Evolutionary conservation across 495 filamentous ascomycete genomes (phyloP).

Genomic region (Daldinia vernicosa): DNA sequence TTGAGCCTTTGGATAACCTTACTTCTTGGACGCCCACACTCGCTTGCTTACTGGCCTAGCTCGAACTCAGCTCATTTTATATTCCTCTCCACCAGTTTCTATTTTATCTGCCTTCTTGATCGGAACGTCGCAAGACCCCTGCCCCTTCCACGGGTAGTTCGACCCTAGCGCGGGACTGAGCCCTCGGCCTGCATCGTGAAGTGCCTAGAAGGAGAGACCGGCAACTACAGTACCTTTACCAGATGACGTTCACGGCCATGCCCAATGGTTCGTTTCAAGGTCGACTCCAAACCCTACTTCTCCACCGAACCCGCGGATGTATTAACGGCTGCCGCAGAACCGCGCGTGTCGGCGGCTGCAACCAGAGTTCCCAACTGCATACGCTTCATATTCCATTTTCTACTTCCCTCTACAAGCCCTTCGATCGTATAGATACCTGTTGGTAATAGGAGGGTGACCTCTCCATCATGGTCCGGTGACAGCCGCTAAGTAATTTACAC

Average conservation of each 20-base stretch:
- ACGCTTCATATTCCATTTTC: conserved; percentile 27
- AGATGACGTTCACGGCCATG: conserved; percentile 27
- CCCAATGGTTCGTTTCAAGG: conserved; percentile 34
- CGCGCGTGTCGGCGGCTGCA: conserved; percentile 31
- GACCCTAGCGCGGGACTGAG: conserved; percentile 34
- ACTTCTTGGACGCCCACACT: conserved; percentile 18
- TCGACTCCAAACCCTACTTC: conserved; percentile 33
- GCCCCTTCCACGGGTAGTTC: conserved; percentile 25
- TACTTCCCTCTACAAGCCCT: conserved; percentile 22
- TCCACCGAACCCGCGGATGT: conserved; percentile 25
- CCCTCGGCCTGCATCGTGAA: conserved; percentile 27
- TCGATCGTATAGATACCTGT: conserved; percentile 23
- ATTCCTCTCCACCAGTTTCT: conserved; percentile 32
- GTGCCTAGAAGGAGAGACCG: conserved; percentile 10
- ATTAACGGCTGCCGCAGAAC: conserved; percentile 27
- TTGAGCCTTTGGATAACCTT: conserved; percentile 12
- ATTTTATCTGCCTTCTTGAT: conserved; percentile 29
- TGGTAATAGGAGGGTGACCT: conserved; percentile 27
- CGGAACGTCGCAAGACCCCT: conserved; percentile 36
- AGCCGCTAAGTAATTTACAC: conserved; percentile 21
- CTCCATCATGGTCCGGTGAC: conserved; percentile 35
- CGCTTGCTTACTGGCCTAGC: conserved; percentile 11
- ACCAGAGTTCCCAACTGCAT: conserved; percentile 35
- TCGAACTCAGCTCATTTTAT: conserved; percentile 22
- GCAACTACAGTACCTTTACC: conserved; percentile 9